Evolutionary conservation across 495 filamentous ascomycete genomes (phyloP).

Genomic region (Xylaria nigripes): DNA sequence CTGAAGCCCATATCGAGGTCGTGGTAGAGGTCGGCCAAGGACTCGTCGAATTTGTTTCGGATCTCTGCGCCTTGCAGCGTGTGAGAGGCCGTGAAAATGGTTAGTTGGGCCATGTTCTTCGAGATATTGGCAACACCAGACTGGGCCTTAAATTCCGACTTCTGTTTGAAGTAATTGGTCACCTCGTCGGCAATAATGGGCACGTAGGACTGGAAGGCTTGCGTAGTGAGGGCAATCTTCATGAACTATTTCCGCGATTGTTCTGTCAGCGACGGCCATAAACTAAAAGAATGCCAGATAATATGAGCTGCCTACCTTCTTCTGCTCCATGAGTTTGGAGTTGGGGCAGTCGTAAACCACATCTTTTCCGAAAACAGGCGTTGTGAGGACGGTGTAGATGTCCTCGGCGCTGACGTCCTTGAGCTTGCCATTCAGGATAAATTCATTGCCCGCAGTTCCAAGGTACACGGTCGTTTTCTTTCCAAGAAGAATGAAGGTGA

Average conservation of each 20-base stretch:
- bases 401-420: constrained; percentile 77
- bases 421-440: constrained; percentile 78
- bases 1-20: constrained; percentile 79
- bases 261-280: constrained; percentile 4
- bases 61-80: constrained; percentile 74
- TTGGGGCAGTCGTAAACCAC: constrained; percentile 88
- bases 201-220: constrained; percentile 69
- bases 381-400: constrained; percentile 72
- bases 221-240: constrained; percentile 72
- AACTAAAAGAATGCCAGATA: background rate
- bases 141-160: constrained; percentile 56
- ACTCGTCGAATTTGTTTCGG: constrained; percentile 63
- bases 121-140: constrained; percentile 58
- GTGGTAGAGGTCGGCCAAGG: constrained; percentile 68
- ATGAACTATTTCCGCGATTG: constrained; percentile 58
- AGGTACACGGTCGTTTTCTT: constrained; percentile 69
- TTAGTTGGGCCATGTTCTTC: constrained; percentile 71
- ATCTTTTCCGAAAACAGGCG: constrained; percentile 77
- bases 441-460: constrained; percentile 73
- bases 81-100: constrained; percentile 75
- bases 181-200: constrained; percentile 73
- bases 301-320: constrained; percentile 42
- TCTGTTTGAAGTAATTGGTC: constrained; percentile 56
- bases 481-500: constrained; percentile 71
- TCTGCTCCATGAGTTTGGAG: constrained; percentile 77